Base-by-base conservation (phyloP, 2,329 filamentous ascomycete genomes). In the Paraconiothyrium sp. region DNA sequence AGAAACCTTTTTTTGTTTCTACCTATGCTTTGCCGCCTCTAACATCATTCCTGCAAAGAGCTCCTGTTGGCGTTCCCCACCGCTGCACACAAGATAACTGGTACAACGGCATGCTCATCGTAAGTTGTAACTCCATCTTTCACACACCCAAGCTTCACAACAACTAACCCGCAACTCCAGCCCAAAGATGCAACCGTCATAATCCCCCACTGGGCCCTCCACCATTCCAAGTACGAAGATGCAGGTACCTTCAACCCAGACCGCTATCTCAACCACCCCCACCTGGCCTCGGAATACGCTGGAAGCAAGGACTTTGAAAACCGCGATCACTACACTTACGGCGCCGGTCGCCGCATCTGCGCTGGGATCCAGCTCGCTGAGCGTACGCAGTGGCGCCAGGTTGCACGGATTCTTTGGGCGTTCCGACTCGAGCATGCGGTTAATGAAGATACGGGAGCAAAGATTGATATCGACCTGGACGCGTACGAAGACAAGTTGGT, bases 331-430 rank as follows among this genome's bases (percentile, higher is more conserved):
- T 85, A 83, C 67, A 74, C 74, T 1, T 86, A 85, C 64, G 84
- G 83, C 0, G 80, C 78, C 9, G 84, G 84, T 0, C 76, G 84
- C 7, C 77, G 84, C 7, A 78, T 82, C 34, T 86, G 84, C 62
- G 78, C 80, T 1, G 84, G 84, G 0, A 81, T 85, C 64, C 84
- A 88, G 55, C 79, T 88, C 0, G 84, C 84, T 0, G 81, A 84
- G 46, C 81, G 84, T 0, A 86, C 81, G 0, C 76, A 88, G 46
- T 81, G 74, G 64, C 67, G 76, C 24, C 75, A 74, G 8, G 62
- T 78, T 34, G 68, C 72, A 20, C 73, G 74, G 48, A 30, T 80
- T 24, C 67, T 89, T 0, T 89, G 86, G 86, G 85, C 80, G 0
- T 88, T 87, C 57, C 68, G 57, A 22, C 62, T 70, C 52, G 62